Base-by-base conservation (phyloP, 2,329 filamentous ascomycete species). In the Pleochaeta shiraiana region DNA sequence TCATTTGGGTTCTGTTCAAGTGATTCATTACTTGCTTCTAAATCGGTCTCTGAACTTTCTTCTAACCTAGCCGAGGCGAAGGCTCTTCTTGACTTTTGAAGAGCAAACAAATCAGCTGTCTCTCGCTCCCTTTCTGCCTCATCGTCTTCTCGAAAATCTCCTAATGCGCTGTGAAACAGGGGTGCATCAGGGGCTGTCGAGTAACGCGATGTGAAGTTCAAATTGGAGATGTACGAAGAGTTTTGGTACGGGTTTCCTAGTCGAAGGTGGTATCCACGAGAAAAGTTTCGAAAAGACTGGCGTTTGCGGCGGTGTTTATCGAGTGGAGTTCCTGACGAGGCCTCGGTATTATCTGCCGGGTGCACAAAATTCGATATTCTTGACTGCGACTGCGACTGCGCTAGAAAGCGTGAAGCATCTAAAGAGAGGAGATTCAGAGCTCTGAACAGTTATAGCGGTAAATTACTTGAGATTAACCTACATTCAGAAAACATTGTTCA, bases 321-420 rank as follows among this genome's bases (percentile, higher is more conserved):
- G 64, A 70, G 70, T 2, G 71, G 67, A 45, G 76, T 73, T 77
- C 69, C 70, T 62, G 69, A 67, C 24, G 71, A 70, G 39, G 64
- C 66, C 64, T 75, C 76, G 67, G 75, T 76, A 67, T 77, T 73
- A 16, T 63, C 61, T 65, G 83, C 83, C 66, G 81, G 75, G 73
- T 86, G 82, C 76, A 78, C 81, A 64, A 90, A 84, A 74, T 78
- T 83, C 69, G 87, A 89, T 71, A 97, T 79, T 68, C 90, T 86
- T 67, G 91, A 95, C 79, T 95, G 91, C 69, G 91, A 96, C 79
- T 95, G 91, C 69, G 91, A 96, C 82, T 97, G 93, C 67, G 91
- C 89, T 71, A 98, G 84, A 75, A 98, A 98, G 70, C 86, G 87
- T 69, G 92, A 97, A 72, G 93, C 93, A 85, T 97, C 93, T 96